These are phyloP conservation scores for Leptographium galeiforme DNA, from an alignment of 2,329 filamentous ascomycete genomes.

Conservation along the genomic window DNA sequence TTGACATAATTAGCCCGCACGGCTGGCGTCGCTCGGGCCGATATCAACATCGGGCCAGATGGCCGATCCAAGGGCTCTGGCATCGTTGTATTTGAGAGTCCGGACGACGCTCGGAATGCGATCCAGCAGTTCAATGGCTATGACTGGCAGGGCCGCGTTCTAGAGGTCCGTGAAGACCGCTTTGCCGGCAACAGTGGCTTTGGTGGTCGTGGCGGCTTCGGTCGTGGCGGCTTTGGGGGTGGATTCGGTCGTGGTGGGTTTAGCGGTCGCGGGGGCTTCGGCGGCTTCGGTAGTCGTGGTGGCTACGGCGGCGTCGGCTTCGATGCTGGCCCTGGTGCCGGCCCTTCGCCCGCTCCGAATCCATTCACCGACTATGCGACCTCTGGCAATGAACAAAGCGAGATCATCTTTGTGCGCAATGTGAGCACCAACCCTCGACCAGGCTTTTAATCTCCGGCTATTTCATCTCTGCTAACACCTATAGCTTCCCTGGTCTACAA, in stretches of 20 bases:
- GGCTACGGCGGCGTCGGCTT: slow-evolving; percentile 22
- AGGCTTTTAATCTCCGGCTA: neutral
- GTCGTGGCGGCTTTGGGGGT: slow-evolving; percentile 43
- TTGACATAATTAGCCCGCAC: slow-evolving; percentile 32
- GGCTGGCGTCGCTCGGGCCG: slow-evolving; percentile 80
- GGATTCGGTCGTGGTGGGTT: slow-evolving; percentile 29
- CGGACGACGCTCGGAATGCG: slow-evolving; percentile 87
- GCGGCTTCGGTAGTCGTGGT: slow-evolving; percentile 21
- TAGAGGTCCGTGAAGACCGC: slow-evolving; percentile 93
- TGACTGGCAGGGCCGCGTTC: slow-evolving; percentile 87
- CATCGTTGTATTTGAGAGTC: slow-evolving; percentile 90
- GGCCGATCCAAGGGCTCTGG: slow-evolving; percentile 93
- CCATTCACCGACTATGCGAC: slow-evolving; percentile 90
- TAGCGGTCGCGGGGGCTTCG: slow-evolving; percentile 27
- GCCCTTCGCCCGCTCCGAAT: slow-evolving; percentile 42
- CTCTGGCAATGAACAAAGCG: slow-evolving; percentile 68
- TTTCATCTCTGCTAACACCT: slow-evolving; percentile 1
- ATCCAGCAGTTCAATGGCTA: slow-evolving; percentile 98
- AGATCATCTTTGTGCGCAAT: slow-evolving; percentile 91
- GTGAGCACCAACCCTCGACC: slow-evolving; percentile 38
- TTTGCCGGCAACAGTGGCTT: slow-evolving; percentile 54
- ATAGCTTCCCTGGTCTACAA: slow-evolving; percentile 95
- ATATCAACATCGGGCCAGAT: slow-evolving; percentile 84
- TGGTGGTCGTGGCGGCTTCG: slow-evolving; percentile 46
- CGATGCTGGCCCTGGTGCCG: slow-evolving; percentile 26